These are phyloP conservation scores for Acanthamoeba divionensis DNA, from an alignment of 208 protist species.

Conservation along the genomic window DNA sequence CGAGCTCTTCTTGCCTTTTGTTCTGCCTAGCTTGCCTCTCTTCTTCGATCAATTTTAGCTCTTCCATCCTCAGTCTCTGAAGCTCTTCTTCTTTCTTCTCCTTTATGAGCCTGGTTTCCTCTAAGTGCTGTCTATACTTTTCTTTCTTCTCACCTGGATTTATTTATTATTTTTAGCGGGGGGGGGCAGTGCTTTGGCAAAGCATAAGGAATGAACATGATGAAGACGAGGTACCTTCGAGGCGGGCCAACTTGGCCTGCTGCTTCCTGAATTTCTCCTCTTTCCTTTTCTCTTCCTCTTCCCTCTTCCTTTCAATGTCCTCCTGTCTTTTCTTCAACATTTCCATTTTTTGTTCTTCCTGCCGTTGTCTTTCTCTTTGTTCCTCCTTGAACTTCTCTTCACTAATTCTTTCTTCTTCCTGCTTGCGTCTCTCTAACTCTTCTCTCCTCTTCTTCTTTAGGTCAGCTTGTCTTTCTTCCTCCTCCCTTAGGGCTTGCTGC, in stretches of 20 bases:
- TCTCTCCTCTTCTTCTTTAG: not conserved
- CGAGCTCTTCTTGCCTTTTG: not conserved
- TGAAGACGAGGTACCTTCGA: no score
- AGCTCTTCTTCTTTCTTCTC: not conserved
- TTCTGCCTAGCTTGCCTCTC: not conserved
- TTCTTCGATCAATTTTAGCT: not conserved
- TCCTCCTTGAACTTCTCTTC: not conserved
- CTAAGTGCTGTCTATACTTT: not conserved
- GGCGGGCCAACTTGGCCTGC: not conserved
- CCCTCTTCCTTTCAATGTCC: no score
- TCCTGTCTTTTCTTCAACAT: not conserved
- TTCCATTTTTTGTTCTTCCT: not conserved
- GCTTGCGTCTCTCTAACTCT: not conserved
- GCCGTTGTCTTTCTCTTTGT: not conserved
- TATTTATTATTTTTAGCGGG: no score
- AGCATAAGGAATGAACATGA: no score
- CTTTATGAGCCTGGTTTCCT: not conserved
- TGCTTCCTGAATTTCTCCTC: conserved; percentile 17
- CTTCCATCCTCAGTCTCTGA: not conserved
- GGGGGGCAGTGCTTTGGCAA: no score
- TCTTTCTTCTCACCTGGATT: not conserved
- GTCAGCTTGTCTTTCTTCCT: not conserved
- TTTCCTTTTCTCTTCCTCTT: not conserved
- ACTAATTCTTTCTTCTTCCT: not conserved
- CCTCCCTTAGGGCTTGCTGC: not conserved